Evolutionary conservation across 768 basidiomycete species (phyloP), one percentile per base, ranked within the genome.

Genomic region (Mycena maculata): DNA sequence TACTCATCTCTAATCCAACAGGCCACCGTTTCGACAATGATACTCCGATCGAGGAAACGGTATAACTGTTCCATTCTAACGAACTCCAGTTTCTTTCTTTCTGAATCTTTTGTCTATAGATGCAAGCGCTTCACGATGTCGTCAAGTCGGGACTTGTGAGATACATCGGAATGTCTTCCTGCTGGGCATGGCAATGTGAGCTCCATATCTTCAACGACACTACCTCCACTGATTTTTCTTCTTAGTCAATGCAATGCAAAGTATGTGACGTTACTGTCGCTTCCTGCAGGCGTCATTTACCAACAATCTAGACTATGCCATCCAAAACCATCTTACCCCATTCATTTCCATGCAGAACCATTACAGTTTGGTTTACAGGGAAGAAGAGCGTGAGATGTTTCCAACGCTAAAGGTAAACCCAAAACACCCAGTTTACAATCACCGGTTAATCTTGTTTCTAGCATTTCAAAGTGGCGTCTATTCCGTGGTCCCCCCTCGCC

Each of bases 321-420:
- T 89, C 60, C 75, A 81, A 41, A 85, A 91, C 74, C 82, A 84
- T 10, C 77, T 87, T 2, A 87, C 86, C 0, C 86, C 86, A 1
- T 90, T 91, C 76, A 87, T 90, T 72, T 87, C 86, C 1, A 89
- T 90, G 89, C 90, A 91, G 74, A 91, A 91, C 71, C 87, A 88
- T 63, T 85, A 91, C 74, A 87, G 78, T 64, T 75, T 88, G 11
- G 72, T 87, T 15, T 91, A 91, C 70, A 60, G 58, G 15, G 90
- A 91, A 73, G 89, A 91, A 71, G 89, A 88, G 71, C 79, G 87
- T 2, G 87, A 88, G 70, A 87, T 88, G 86, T 86, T 89, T 70
- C 89, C 89, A 3, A 85, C 84, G 1, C 76, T 87, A 36, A 86
- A 87, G 78, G 86, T 84, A 27, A 4, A 6, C 12, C 3, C 27